Evolutionary conservation across 345 rosid genomes (phyloP).

Genomic region (Lenwebbia sp.): DNA sequence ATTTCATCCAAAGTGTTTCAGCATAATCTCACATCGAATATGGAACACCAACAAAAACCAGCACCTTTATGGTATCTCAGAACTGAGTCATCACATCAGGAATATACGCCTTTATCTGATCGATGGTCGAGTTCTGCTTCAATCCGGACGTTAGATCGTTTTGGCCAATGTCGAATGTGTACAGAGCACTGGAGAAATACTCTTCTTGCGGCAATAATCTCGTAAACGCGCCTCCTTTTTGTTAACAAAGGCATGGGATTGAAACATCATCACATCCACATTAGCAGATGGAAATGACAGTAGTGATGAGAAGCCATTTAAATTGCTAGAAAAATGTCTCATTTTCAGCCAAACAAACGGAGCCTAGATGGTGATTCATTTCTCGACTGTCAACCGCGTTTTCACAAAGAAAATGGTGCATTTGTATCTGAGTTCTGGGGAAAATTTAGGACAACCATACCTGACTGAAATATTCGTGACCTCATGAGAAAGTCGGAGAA

Average conservation of each 20-base stretch:
- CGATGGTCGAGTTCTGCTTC: slow-evolving; percentile 42
- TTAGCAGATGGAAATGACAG: background rate
- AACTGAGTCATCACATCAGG: slow-evolving; percentile 38
- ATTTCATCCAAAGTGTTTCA: background rate
- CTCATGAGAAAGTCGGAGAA: slow-evolving; percentile 41
- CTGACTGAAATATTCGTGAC: slow-evolving; percentile 18
- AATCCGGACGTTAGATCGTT: slow-evolving; percentile 58
- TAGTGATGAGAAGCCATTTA: background rate
- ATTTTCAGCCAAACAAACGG: too few species aligned
- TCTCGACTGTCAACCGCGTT: background rate
- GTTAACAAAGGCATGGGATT: background rate
- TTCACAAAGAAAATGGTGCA: background rate
- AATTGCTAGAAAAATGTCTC: background rate
- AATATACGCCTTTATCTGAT: slow-evolving; percentile 43
- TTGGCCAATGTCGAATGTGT: slow-evolving; percentile 61
- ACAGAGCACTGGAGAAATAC: slow-evolving; percentile 30
- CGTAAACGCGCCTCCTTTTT: slow-evolving; percentile 18
- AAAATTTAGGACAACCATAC: background rate
- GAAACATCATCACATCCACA: background rate
- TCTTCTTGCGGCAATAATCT: slow-evolving; percentile 38
- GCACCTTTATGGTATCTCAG: slow-evolving; percentile 27
- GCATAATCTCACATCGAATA: background rate
- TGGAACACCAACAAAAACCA: background rate
- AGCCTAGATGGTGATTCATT: background rate
- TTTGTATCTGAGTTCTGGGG: background rate